These are phyloP conservation scores for Thermoascus crustaceus DNA, from an alignment of 2,329 filamentous ascomycete genomes.

Conservation along the genomic window DNA sequence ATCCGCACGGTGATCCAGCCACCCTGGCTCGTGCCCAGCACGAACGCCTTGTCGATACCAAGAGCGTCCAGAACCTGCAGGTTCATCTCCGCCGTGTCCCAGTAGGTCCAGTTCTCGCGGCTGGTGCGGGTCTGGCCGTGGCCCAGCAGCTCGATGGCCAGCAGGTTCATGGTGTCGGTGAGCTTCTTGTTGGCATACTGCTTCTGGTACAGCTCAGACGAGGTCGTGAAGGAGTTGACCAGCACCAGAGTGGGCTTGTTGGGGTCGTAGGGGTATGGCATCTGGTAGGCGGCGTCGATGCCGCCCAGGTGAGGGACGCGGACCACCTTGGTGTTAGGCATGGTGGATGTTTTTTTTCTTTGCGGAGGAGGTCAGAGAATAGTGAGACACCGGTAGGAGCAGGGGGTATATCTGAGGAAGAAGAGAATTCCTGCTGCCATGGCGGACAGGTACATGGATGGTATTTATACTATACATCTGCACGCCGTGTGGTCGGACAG, in stretches of 20 bases:
- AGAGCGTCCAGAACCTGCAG: constrained; percentile 47
- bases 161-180: constrained; percentile 37
- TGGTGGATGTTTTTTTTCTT: constrained; percentile 7
- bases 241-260: constrained; percentile 45
- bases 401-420: too few relatives aligned
- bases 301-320: constrained; percentile 44
- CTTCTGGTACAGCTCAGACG: constrained; percentile 35
- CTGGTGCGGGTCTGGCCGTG: constrained; percentile 43
- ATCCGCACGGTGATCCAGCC: constrained; percentile 46
- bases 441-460: too few relatives aligned
- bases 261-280: constrained; percentile 40
- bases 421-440: too few relatives aligned
- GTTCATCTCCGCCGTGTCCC: constrained; percentile 48
- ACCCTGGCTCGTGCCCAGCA: constrained; percentile 46
- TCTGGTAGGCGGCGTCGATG: constrained; percentile 42
- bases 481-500: too few relatives aligned
- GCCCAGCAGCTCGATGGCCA: constrained; percentile 48
- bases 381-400: too few relatives aligned
- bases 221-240: constrained; percentile 46
- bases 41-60: constrained; percentile 38
- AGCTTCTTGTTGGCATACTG: constrained; percentile 33
- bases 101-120: constrained; percentile 45
- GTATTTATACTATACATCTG: too few relatives aligned
- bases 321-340: constrained; percentile 26
- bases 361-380: too few relatives aligned